phyloP scores from a whole-genome alignment of 805 yeast genomes.

The Spathaspora hagerdaliae region DNA sequence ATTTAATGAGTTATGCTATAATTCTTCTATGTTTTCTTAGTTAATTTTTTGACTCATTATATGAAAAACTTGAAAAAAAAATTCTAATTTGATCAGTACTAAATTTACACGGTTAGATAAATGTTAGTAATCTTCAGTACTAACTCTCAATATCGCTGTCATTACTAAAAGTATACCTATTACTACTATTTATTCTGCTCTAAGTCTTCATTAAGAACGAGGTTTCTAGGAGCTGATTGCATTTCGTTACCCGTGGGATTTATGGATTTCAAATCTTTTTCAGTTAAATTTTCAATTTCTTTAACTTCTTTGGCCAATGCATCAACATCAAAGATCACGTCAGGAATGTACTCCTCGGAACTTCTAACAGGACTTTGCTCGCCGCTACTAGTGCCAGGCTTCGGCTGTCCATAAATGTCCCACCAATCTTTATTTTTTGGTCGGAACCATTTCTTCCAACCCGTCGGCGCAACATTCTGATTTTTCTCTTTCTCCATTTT shows the following conservation, averaged over 20 bases:
- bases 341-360: conserved; percentile 3
- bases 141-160: no score
- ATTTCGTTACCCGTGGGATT: conserved; percentile 13
- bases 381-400: not conserved
- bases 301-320: conserved; percentile 42
- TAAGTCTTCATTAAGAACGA: conserved; percentile 17
- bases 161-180: no score
- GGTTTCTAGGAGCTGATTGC: conserved; percentile 6
- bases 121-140: no score
- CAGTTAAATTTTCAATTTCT: conserved; percentile 38
- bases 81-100: not conserved
- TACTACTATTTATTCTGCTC: conserved; percentile 10
- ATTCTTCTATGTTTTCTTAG: not conserved
- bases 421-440: conserved; percentile 55
- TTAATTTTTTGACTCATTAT: not conserved
- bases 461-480: conserved; percentile 25
- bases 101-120: not conserved
- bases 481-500: conserved; percentile 47
- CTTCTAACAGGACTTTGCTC: not conserved
- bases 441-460: conserved; percentile 48
- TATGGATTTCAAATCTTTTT: conserved; percentile 12
- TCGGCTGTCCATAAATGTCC: conserved; percentile 43
- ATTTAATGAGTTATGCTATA: not conserved
- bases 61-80: not conserved
- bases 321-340: conserved; percentile 41